Conservation (phyloP, 176 grass and related monocot species). For the Oryza glaberrima region DNA sequence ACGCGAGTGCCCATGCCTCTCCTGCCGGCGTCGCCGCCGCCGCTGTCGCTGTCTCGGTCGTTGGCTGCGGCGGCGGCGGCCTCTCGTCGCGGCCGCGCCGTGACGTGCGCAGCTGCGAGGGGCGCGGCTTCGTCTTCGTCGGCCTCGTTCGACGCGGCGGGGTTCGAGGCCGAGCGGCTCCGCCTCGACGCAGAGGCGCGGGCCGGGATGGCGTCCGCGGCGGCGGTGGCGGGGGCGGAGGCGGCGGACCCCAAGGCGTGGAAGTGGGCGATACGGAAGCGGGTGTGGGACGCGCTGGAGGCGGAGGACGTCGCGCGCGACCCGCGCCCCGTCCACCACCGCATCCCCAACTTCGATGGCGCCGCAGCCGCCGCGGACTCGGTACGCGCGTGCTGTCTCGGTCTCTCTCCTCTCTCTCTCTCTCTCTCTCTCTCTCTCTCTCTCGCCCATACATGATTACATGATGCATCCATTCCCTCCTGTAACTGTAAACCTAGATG, state of each 20-base stretch:
- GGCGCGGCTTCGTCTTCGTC: slow-evolving; percentile 25
- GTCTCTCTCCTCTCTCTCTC: too few species aligned
- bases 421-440: background rate
- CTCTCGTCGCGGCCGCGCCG: slow-evolving; percentile 7
- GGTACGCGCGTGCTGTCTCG: slow-evolving; percentile 30
- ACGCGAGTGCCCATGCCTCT: slow-evolving; percentile 23
- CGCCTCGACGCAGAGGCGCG: slow-evolving; percentile 80
- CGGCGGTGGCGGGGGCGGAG: slow-evolving; percentile 14
- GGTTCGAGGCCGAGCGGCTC: slow-evolving; percentile 78
- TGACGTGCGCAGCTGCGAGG: background rate
- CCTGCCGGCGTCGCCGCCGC: slow-evolving; percentile 22
- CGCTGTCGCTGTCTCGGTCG: background rate
- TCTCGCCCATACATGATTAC: background rate
- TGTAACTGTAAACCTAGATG: background rate
- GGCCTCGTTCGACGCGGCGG: slow-evolving; percentile 63
- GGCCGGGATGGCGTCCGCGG: slow-evolving; percentile 55
- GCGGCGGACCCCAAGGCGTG: slow-evolving; percentile 60
- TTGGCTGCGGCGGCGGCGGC: slow-evolving; percentile 5
- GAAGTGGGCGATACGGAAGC: slow-evolving; percentile 88
- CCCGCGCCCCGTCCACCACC: slow-evolving; percentile 92
- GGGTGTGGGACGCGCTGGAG: slow-evolving; percentile 83
- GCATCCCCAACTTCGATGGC: slow-evolving; percentile 90
- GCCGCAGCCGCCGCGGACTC: slow-evolving; percentile 61
- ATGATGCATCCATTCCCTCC: too few species aligned
- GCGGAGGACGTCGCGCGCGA: slow-evolving; percentile 66